phyloP scores from a whole-genome alignment of 495 filamentous ascomycete species.

The Schizothecium vesticola region DNA sequence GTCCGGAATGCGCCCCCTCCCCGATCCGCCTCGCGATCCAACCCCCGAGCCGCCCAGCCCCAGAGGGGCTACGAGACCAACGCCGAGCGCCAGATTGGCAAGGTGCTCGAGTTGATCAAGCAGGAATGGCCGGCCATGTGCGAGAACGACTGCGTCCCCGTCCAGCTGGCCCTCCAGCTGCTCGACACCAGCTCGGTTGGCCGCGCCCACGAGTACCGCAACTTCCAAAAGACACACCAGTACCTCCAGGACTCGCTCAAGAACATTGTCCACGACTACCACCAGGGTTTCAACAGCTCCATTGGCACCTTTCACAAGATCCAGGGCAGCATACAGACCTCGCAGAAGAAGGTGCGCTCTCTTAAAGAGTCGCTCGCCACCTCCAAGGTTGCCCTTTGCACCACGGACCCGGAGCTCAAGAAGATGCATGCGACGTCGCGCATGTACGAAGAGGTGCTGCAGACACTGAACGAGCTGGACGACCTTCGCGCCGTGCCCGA shows the following conservation, averaged over 20 bases:
- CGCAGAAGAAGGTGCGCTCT: slow-evolving; percentile 75
- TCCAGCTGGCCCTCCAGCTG: slow-evolving; percentile 86
- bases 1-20: slow-evolving; percentile 25
- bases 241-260: slow-evolving; percentile 87
- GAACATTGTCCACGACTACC: slow-evolving; percentile 95
- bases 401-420: slow-evolving; percentile 87
- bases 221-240: slow-evolving; percentile 74
- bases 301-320: slow-evolving; percentile 99
- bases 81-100: slow-evolving; percentile 43
- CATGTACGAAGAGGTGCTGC: slow-evolving; percentile 86
- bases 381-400: slow-evolving; percentile 74
- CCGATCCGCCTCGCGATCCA: slow-evolving; percentile 23
- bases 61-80: slow-evolving; percentile 30
- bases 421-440: slow-evolving; percentile 78
- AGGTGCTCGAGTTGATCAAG: slow-evolving; percentile 61
- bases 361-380: slow-evolving; percentile 78
- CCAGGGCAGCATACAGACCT: slow-evolving; percentile 83
- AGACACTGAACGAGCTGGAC: slow-evolving; percentile 77
- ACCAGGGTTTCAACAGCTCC: slow-evolving; percentile 98
- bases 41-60: slow-evolving; percentile 11
- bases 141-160: slow-evolving; percentile 77
- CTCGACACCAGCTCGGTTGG: slow-evolving; percentile 92
- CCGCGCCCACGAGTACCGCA: slow-evolving; percentile 75
- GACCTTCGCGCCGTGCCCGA: slow-evolving; percentile 88
- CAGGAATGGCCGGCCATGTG: slow-evolving; percentile 89